phyloP scores from a whole-genome alignment of 1,284 basidiomycete genomes.

The Trametes sp. region DNA sequence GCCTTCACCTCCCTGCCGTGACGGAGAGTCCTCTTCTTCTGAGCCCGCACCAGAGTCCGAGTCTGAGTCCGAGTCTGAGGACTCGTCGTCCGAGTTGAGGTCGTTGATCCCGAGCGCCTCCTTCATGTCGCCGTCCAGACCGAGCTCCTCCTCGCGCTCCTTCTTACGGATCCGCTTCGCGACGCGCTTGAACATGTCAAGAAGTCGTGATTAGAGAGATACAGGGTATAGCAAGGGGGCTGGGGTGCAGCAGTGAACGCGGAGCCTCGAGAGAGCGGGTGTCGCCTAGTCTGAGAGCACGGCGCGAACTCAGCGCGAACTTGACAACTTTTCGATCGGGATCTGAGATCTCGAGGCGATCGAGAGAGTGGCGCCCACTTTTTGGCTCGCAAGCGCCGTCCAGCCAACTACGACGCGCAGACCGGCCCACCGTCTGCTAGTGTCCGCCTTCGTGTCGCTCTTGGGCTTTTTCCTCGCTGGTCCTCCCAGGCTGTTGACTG shows the following conservation, averaged over 20 bases:
- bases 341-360: slow-evolving; percentile 18
- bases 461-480: background rate
- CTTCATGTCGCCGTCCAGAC: slow-evolving; percentile 74
- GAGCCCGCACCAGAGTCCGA: slow-evolving; percentile 25
- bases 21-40: slow-evolving; percentile 30
- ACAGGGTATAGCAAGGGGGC: too few species aligned
- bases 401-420: background rate
- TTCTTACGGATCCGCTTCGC: slow-evolving; percentile 71
- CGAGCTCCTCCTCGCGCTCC: slow-evolving; percentile 74
- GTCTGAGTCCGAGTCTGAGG: slow-evolving; percentile 32
- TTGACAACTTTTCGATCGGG: slow-evolving; percentile 18
- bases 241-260: too few species aligned
- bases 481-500: too few species aligned
- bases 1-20: background rate
- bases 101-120: slow-evolving; percentile 76
- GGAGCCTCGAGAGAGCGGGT: too few species aligned
- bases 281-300: background rate
- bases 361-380: slow-evolving; percentile 17
- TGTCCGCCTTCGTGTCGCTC: background rate
- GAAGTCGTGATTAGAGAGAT: too few species aligned
- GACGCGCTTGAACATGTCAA: slow-evolving; percentile 91
- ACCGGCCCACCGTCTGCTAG: background rate
- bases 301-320: background rate
- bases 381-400: slow-evolving; percentile 10
- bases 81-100: slow-evolving; percentile 73